Conservation (phyloP, 2,329 filamentous ascomycete genomes). For the Fusarium marasasianum region DNA sequence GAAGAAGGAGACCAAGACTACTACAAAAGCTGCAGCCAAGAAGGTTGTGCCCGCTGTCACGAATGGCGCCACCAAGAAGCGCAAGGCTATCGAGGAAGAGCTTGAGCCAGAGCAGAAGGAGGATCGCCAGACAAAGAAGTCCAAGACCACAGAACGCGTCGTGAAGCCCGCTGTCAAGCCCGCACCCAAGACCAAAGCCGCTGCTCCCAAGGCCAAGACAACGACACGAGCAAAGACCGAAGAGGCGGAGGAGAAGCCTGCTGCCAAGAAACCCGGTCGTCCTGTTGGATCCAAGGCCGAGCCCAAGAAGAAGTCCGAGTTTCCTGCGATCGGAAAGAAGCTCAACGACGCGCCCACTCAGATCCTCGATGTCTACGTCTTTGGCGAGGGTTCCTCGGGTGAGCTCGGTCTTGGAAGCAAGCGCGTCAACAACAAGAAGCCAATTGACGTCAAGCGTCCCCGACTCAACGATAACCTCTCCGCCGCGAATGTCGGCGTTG, state of each 20-base stretch:
- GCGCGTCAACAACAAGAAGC: conserved; percentile 67
- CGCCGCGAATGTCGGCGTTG: conserved; percentile 73
- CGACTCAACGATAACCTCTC: conserved; percentile 76
- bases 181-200: conserved; percentile 35
- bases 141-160: conserved; percentile 38
- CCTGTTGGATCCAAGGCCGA: conserved; percentile 30
- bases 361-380: conserved; percentile 78
- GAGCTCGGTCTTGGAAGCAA: conserved; percentile 82
- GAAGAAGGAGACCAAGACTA: conserved; percentile 40
- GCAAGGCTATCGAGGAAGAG: conserved; percentile 41
- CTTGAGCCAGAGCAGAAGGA: conserved; percentile 43
- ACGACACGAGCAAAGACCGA: conserved; percentile 49
- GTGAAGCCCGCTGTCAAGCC: conserved; percentile 44
- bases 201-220: conserved; percentile 41
- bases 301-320: conserved; percentile 53
- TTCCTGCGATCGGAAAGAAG: conserved; percentile 66
- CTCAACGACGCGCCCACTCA: conserved; percentile 73
- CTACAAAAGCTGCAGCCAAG: conserved; percentile 34
- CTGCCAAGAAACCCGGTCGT: conserved; percentile 27
- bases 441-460: conserved; percentile 82
- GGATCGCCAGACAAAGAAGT: conserved; percentile 43
- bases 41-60: conserved; percentile 32
- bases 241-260: conserved; percentile 56
- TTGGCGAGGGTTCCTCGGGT: conserved; percentile 81
- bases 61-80: conserved; percentile 43